Evolutionary conservation across 768 basidiomycete genomes (phyloP), one percentile per base, ranked within the genome.

Genomic region (Bullera alba): DNA sequence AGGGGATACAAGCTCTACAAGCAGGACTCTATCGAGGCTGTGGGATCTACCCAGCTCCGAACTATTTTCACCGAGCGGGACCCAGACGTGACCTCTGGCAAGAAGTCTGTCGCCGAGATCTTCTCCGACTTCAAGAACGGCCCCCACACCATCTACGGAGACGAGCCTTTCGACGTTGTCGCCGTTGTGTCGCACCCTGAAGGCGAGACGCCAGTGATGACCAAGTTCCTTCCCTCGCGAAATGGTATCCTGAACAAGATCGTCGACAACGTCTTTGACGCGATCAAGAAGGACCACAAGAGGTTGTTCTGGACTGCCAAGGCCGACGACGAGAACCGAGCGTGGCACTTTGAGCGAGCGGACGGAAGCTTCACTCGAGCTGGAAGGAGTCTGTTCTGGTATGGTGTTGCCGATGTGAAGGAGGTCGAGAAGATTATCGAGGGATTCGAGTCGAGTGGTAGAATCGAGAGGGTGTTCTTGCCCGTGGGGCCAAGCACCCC

Each of bases 331-430:
- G 93, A 97, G 75, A 92, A 95, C 74, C 83, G 92, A 34, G 81
- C 85, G 3, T 99, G 95, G 95, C 93, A 99, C 76, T 99, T 96
- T 64, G 93, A 99, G 77, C 83, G 91, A 48, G 90, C 95, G 0
- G 92, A 97, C 60, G 95, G 95, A 0, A 89, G 87, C 73, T 99
- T 99, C 77, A 93, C 91, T 16, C 79, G 95, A 32, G 87, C 87
- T 16, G 92, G 93, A 17, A 83, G 83, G 74, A 91, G 84, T 65
- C 74, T 99, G 67, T 97, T 95, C 80, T 99, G 95, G 93, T 97
- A 93, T 69, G 95, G 95, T 37, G 79, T 97, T 23, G 83, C 85
- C 56, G 87, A 92, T 63, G 82, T 93, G 23, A 80, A 80, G 47
- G 92, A 97, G 74, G 88, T 99, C 25, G 91, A 99, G 79, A 78